phyloP scores from a whole-genome alignment of 164 flowering plant genomes.

The Aristolochia fimbriata region DNA sequence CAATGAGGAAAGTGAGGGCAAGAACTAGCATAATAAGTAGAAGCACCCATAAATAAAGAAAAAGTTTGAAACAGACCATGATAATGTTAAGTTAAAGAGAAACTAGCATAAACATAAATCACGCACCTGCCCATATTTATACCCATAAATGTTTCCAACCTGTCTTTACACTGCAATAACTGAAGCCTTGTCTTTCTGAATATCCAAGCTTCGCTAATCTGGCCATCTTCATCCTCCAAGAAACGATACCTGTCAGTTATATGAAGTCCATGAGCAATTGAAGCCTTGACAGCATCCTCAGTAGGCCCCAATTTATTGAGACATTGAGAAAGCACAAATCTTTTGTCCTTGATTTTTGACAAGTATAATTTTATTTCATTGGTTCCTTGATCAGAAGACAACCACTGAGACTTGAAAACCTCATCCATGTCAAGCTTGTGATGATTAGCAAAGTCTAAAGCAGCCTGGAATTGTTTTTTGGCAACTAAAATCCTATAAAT shows the following conservation, averaged over 20 bases:
- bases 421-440: conserved; percentile 75
- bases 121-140: conserved; percentile 97
- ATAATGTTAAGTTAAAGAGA: too few relatives aligned
- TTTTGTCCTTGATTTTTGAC: conserved; percentile 62
- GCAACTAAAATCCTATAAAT: conserved; percentile 61
- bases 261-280: conserved; percentile 61
- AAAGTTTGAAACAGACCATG: too few relatives aligned
- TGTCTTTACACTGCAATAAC: conserved; percentile 72
- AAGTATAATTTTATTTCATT: conserved; percentile 47
- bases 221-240: conserved; percentile 32
- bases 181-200: conserved; percentile 58
- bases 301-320: conserved; percentile 58
- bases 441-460: conserved; percentile 57
- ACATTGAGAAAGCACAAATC: conserved; percentile 74
- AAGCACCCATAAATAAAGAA: too few relatives aligned
- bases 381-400: conserved; percentile 47
- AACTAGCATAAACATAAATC: neutral
- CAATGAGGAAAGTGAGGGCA: too few relatives aligned
- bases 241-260: conserved; percentile 52
- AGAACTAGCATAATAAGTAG: too few relatives aligned
- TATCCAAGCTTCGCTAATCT: conserved; percentile 37
- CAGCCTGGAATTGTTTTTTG: conserved; percentile 47
- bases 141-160: conserved; percentile 87
- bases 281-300: conserved; percentile 65
- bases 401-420: conserved; percentile 80